phyloP scores from a whole-genome alignment of 106 monocot genomes.

The Dendrobium huoshanense region DNA sequence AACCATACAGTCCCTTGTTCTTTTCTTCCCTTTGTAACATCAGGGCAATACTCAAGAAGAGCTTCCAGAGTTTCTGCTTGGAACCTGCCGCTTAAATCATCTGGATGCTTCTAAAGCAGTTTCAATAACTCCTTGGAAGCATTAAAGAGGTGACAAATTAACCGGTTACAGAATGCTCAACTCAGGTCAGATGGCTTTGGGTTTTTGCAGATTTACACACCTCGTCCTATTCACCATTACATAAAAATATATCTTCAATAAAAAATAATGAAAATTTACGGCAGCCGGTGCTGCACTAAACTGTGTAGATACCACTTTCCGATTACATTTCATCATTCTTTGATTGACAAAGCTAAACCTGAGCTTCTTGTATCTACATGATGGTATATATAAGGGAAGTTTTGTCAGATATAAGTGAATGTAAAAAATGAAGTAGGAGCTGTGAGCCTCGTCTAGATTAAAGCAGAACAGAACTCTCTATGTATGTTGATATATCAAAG shows the following conservation, averaged over 20 bases:
- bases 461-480: too few relatives aligned
- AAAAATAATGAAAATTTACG: background rate
- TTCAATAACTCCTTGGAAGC: constrained; percentile 19
- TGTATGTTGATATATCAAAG: too few relatives aligned
- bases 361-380: background rate
- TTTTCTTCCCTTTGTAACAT: background rate
- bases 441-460: too few relatives aligned
- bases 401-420: too few relatives aligned
- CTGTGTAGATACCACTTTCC: background rate
- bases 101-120: constrained; percentile 65
- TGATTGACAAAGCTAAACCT: background rate
- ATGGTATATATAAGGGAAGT: background rate
- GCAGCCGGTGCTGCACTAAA: background rate
- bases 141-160: background rate
- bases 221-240: background rate
- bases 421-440: too few relatives aligned
- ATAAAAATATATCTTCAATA: background rate
- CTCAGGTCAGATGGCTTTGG: background rate
- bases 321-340: constrained; percentile 1
- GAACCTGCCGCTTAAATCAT: constrained; percentile 77
- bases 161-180: background rate
- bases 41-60: constrained; percentile 73
- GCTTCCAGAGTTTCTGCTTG: constrained; percentile 77
- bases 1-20: background rate
- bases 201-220: background rate